A percentile compares a stretch with the other conserved stretches of the same genome.
phyloP scores from a whole-genome alignment of 805 yeast genomes.

The Lipomyces oligophaga region DNA sequence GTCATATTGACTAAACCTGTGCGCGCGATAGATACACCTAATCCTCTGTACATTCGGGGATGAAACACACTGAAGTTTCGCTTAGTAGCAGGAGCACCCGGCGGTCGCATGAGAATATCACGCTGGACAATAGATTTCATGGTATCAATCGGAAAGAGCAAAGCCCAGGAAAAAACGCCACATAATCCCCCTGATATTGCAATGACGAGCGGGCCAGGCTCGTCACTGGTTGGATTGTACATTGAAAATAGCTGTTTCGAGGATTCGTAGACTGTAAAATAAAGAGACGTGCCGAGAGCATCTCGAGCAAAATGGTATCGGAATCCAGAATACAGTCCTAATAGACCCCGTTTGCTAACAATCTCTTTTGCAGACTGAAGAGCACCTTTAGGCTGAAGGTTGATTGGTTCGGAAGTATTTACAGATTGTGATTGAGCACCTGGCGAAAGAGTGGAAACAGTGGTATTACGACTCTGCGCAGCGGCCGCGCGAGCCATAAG shows the following conservation, averaged over 20 bases:
- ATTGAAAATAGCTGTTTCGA: conserved; percentile 44
- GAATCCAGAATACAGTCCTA: conserved; percentile 71
- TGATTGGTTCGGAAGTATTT: conserved; percentile 37
- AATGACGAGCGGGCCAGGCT: conserved; percentile 44
- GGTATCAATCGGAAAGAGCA: conserved; percentile 78
- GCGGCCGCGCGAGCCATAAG: conserved; percentile 38
- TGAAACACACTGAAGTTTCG: conserved; percentile 39
- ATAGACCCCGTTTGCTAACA: conserved; percentile 53
- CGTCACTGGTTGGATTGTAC: conserved; percentile 31
- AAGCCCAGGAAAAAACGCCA: conserved; percentile 70
- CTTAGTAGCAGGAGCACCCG: conserved; percentile 50
- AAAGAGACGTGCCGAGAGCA: conserved; percentile 64
- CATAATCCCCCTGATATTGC: conserved; percentile 75
- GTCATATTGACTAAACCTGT: conserved; percentile 71
- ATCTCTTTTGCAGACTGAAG: conserved; percentile 51
- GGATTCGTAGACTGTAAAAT: conserved; percentile 72
- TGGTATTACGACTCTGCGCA: conserved; percentile 36
- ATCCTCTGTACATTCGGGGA: conserved; percentile 65
- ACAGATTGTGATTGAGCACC: conserved; percentile 45
- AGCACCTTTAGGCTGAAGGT: conserved; percentile 37
- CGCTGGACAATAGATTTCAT: conserved; percentile 71
- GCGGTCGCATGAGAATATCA: conserved; percentile 55
- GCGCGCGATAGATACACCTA: conserved; percentile 69
- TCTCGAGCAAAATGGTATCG: conserved; percentile 66
- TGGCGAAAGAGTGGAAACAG: conserved; percentile 31